phyloP scores from a whole-genome alignment of 1,284 basidiomycete genomes.

The Rugosomyces carneus region DNA sequence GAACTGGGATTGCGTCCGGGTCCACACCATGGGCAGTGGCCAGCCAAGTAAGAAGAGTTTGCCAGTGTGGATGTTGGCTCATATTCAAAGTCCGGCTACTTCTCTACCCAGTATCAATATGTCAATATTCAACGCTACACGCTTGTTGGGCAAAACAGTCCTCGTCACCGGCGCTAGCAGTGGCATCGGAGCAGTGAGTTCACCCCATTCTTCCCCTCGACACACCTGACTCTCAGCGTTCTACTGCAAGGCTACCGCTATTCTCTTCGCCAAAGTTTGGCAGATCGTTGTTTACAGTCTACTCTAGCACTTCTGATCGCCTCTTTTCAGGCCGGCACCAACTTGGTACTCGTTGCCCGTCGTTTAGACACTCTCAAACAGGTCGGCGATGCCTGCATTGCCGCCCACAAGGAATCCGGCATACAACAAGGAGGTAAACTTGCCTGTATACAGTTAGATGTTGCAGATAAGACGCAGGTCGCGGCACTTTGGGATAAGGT shows the following conservation, averaged over 20 bases:
- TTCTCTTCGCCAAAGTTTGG: constrained; percentile 75
- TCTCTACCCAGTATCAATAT: constrained; percentile 38
- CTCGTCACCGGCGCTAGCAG: constrained; percentile 83
- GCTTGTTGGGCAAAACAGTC: constrained; percentile 79
- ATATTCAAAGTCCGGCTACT: too few species aligned
- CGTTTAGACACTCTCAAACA: constrained; percentile 57
- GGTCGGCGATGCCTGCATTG: constrained; percentile 59
- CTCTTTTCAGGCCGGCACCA: constrained; percentile 60
- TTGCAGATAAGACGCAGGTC: constrained; percentile 68
- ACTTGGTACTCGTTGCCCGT: constrained; percentile 71
- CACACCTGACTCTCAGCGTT: constrained; percentile 13
- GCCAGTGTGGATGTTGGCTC: constrained; percentile 37
- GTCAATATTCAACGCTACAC: constrained; percentile 75
- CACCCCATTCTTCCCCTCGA: background rate
- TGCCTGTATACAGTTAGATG: constrained; percentile 62
- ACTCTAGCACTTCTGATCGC: background rate
- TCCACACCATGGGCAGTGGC: constrained; percentile 42
- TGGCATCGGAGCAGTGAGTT: constrained; percentile 71
- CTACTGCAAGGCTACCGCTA: constrained; percentile 61
- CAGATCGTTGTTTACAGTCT: background rate
- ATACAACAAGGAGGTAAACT: constrained; percentile 70
- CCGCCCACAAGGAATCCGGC: constrained; percentile 68
- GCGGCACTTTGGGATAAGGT: constrained; percentile 61
- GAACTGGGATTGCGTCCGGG: constrained; percentile 26
- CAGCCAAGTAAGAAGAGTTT: constrained; percentile 51